Evolutionary conservation across 495 filamentous ascomycete genomes (phyloP).

Genomic region (Haplographium delicatum): DNA sequence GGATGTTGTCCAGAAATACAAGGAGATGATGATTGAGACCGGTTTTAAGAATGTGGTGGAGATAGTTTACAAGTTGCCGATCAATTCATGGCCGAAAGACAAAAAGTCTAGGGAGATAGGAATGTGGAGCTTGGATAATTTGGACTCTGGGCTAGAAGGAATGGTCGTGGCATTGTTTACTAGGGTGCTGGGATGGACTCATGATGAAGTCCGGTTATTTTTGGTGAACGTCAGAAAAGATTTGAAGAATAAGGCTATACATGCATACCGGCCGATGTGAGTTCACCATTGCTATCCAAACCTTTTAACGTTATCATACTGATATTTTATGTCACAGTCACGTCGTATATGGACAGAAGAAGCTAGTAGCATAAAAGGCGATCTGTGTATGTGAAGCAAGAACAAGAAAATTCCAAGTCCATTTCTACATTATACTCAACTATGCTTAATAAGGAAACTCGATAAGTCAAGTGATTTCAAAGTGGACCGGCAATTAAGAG

Average conservation of each 20-base stretch:
- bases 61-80: constrained; percentile 32
- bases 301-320: too few relatives aligned
- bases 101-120: constrained; percentile 31
- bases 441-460: too few relatives aligned
- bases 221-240: constrained; percentile 41
- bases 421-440: too few relatives aligned
- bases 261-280: constrained; percentile 31
- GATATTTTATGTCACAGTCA: too few relatives aligned
- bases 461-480: too few relatives aligned
- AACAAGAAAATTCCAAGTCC: too few relatives aligned
- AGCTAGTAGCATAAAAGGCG: too few relatives aligned
- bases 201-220: constrained; percentile 39
- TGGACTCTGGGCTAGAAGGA: constrained; percentile 24
- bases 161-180: constrained; percentile 13
- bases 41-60: constrained; percentile 49
- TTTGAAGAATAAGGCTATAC: constrained; percentile 38
- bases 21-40: constrained; percentile 36
- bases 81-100: constrained; percentile 49
- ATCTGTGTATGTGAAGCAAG: too few relatives aligned
- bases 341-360: too few relatives aligned
- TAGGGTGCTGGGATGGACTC: constrained; percentile 38
- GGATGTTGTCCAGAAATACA: constrained; percentile 21
- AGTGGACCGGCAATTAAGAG: too few relatives aligned
- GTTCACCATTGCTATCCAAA: too few relatives aligned
- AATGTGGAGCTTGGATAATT: constrained; percentile 32